These are phyloP conservation scores for Agaricus sinodeliciosus DNA, from an alignment of 768 basidiomycete genomes.

Conservation along the genomic window DNA sequence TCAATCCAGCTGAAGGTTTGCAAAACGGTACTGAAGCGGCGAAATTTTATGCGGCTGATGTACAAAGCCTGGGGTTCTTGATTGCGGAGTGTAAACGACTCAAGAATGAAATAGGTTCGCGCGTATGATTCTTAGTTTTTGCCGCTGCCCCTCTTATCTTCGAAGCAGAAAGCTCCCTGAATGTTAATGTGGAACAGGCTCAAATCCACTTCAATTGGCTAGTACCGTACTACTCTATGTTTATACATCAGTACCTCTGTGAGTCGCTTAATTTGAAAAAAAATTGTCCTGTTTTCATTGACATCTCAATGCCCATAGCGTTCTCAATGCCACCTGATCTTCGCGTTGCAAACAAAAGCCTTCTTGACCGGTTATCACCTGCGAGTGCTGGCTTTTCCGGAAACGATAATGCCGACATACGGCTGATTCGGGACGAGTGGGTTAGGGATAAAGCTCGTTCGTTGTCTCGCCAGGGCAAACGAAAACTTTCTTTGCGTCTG, in stretches of 20 bases:
- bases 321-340: slow-evolving; percentile 47
- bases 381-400: slow-evolving; percentile 57
- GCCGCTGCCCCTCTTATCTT: not conserved
- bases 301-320: slow-evolving; percentile 22
- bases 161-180: slow-evolving; percentile 18
- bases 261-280: slow-evolving; percentile 9
- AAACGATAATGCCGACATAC: slow-evolving; percentile 54
- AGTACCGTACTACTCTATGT: slow-evolving; percentile 31
- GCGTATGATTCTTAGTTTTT: not conserved
- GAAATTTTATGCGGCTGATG: slow-evolving; percentile 41
- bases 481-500: slow-evolving; percentile 42
- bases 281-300: not conserved
- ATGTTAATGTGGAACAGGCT: slow-evolving; percentile 21
- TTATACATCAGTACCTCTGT: slow-evolving; percentile 23
- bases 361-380: slow-evolving; percentile 50
- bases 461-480: slow-evolving; percentile 24
- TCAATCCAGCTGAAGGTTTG: slow-evolving; percentile 38
- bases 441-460: slow-evolving; percentile 39
- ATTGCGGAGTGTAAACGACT: slow-evolving; percentile 52
- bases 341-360: slow-evolving; percentile 37
- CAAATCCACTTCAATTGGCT: slow-evolving; percentile 40
- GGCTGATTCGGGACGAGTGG: slow-evolving; percentile 59
- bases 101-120: slow-evolving; percentile 42
- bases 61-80: slow-evolving; percentile 37
- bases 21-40: slow-evolving; percentile 23